Base-by-base conservation (phyloP, 208 protist species). In the Leishmania guyanensis region DNA sequence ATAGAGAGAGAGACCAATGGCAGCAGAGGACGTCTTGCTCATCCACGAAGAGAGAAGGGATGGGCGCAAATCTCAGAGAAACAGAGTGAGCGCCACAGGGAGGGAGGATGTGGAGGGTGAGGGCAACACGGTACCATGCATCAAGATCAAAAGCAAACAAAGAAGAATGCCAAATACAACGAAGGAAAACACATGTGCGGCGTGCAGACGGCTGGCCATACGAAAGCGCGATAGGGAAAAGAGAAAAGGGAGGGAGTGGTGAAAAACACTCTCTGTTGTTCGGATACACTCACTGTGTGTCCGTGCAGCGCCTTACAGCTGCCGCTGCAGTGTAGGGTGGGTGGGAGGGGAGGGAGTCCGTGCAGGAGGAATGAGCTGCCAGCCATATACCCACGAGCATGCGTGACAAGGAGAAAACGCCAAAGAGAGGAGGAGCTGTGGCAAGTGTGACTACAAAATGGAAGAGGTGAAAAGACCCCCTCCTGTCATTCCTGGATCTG, bases 111-210 rank as follows among this genome's bases (percentile, higher is more conserved):
- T 39, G 36, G 0, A 39, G 36, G 36, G 1, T 2, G 36, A 2
- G 36, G 36, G 36, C 36, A 39, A 39, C 36, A 39, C 36, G 36
- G 36, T 1, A 39, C 36, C 36, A 39, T 66, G 29, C 60, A 66
- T 14, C 4, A 66, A 66, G 29, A 36, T 5, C 17, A 16, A 9
- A 36, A 66, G 29, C 0, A 26, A 66, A 66, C 5, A 66, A 26
- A 36, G 29, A 14, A 66, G 29, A 26, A 66, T 26, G 26, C 4
- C 8, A 3, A 56, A 56, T 5, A 56, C 53, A 56, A 56, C 16
- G 26, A 68, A 78, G 36, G 36, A 54, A 78, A 68, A 68, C 33
- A 26, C 56, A 81, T 33, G 83, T 65, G 75, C 36, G 36, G 36
- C 36, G 36, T 39, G 36, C 36, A 39, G 36, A 39, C 0, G 36